Evolutionary conservation across 495 filamentous ascomycete species (phyloP), one percentile per base, ranked within the genome.

Genomic region (Cryomyces antarcticus): DNA sequence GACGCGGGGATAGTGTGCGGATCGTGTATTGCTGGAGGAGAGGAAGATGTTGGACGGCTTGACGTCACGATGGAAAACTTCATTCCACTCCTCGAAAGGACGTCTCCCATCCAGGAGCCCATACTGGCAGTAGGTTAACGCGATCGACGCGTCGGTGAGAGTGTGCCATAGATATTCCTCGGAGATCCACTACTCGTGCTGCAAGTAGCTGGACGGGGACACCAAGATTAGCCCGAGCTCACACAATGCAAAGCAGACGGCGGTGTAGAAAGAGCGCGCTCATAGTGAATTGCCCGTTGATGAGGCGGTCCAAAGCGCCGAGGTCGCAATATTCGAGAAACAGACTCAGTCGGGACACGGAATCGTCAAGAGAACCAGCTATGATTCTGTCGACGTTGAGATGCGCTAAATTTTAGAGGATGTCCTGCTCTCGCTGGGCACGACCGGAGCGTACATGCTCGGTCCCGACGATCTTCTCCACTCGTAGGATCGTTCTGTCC

Each of bases 21-120:
- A 24, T 24, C 17, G 17, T 24, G 17, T 24, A 24, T 24, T 24
- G 17, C 17, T 5, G 10, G 4, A 28, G 30, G 28, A 30, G 37
- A 43, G 17, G 12, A 46, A 41, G 7, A 43, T 31, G 39, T 50
- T 48, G 35, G 46, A 34, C n/a, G 44, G 49, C 38, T 55, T 53
- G 42, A 53, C 44, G 45, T 53, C 45, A 10, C 48, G 50, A 37
- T 55, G 52, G 38, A 49, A 43, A 30, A 55, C 30, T 4, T 46
- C 40, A 37, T 53, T 49, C 52, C 50, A 55, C 31, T 39, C 12
- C 17, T 33, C 40, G 7, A 24, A 31, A 30, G 28, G 10, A 2
- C 29, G 40, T 42, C 9, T 0, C 28, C 17, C 17, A 7, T 39
- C 38, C 35, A 5, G n/a, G 17, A 49, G 12, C 7, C 53, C 53